Evolutionary conservation across 129 eudicot species (phyloP).

Genomic region (Chrysanthemum seticuspe): DNA sequence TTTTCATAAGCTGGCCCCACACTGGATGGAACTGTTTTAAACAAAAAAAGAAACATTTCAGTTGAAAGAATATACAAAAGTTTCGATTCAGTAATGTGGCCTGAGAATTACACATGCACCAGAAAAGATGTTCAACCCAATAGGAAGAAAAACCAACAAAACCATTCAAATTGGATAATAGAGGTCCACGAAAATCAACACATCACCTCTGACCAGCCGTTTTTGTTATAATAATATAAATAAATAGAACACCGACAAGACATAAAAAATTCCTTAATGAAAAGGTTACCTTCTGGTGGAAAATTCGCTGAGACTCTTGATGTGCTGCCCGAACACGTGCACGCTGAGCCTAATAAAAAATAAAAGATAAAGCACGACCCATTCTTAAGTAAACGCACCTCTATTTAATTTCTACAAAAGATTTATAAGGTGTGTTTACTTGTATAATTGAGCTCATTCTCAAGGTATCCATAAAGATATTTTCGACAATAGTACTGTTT

Average conservation of each 20-base stretch:
- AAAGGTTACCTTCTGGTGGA: conserved; percentile 68
- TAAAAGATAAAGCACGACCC: too few species aligned
- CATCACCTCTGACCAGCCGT: not conserved
- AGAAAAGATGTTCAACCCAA: too few species aligned
- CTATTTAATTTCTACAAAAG: too few species aligned
- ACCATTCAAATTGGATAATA: not conserved
- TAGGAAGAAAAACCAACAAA: too few species aligned
- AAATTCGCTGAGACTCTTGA: conserved; percentile 65
- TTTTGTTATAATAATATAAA: not conserved
- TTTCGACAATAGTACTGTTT: not conserved
- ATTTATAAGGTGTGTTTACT: too few species aligned
- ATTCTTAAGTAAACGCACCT: too few species aligned
- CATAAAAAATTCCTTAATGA: not conserved
- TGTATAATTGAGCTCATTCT: not conserved
- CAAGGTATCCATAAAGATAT: not conserved
- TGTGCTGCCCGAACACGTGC: conserved; percentile 65
- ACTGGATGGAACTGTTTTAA: conserved; percentile 72
- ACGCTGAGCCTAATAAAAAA: conserved; percentile 24
- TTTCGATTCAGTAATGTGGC: conserved; percentile 2
- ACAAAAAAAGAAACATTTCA: not conserved
- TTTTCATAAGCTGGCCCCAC: conserved; percentile 99
- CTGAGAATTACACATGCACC: too few species aligned
- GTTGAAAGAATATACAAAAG: not conserved
- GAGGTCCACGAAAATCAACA: not conserved
- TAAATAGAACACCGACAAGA: not conserved